These are phyloP conservation scores for Mycena olivaceomarginata DNA, from an alignment of 768 basidiomycete species.

Conservation along the genomic window DNA sequence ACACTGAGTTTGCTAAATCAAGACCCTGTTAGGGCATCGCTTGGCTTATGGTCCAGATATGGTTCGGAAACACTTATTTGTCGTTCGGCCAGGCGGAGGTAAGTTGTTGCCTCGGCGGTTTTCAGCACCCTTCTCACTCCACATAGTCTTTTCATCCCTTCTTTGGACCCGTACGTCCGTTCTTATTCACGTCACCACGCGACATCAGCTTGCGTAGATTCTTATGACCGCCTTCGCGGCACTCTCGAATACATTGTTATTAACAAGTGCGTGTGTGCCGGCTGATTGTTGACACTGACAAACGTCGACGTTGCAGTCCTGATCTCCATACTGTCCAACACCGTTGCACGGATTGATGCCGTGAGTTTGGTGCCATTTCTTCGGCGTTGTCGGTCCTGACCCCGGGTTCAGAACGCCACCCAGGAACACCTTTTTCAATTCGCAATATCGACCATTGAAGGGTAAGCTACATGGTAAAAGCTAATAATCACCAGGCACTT, in stretches of 20 bases:
- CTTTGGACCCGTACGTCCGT: slow-evolving; percentile 73
- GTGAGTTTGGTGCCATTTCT: slow-evolving; percentile 49
- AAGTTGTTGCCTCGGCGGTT: slow-evolving; percentile 54
- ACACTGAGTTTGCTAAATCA: background rate
- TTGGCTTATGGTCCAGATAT: slow-evolving; percentile 86
- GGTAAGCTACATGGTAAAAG: slow-evolving; percentile 63
- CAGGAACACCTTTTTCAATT: slow-evolving; percentile 90
- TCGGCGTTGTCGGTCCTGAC: slow-evolving; percentile 32
- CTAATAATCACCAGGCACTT: background rate
- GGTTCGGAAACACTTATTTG: slow-evolving; percentile 88
- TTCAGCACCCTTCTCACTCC: slow-evolving; percentile 9
- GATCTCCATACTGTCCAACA: slow-evolving; percentile 94
- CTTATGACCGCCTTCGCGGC: slow-evolving; percentile 89
- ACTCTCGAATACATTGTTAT: slow-evolving; percentile 83
- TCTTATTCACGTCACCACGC: background rate
- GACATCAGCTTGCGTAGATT: slow-evolving; percentile 54
- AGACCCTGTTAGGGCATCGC: slow-evolving; percentile 65
- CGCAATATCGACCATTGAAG: slow-evolving; percentile 91
- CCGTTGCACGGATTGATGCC: slow-evolving; percentile 88
- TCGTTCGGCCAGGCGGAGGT: slow-evolving; percentile 34
- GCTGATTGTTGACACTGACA: slow-evolving; percentile 23
- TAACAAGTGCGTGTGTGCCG: slow-evolving; percentile 78
- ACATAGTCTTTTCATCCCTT: slow-evolving; percentile 79
- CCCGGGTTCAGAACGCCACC: slow-evolving; percentile 61
- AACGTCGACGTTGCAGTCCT: slow-evolving; percentile 67